Evolutionary conservation across 805 yeast species (phyloP).

Genomic region (Metschnikowia noctiluminum): DNA sequence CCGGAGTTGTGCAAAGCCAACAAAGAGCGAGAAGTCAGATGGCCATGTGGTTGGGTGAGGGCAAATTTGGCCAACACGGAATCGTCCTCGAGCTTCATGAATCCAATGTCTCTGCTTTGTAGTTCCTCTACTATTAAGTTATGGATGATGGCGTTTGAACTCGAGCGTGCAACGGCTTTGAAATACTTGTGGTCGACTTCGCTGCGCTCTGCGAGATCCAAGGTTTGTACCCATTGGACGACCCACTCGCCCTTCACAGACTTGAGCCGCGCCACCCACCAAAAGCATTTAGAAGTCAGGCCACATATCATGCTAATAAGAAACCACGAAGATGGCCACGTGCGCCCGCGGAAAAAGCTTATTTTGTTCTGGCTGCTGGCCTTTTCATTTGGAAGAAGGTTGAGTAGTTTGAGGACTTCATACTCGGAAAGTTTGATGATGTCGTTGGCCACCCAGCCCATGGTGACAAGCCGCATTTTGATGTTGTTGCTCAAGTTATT

Average conservation of each 20-base stretch:
- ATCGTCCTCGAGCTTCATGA: conserved; percentile 18
- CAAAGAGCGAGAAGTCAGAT: conserved; percentile 7
- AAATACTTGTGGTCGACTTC: conserved; percentile 33
- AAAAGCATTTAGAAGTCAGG: conserved; percentile 34
- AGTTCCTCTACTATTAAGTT: conserved; percentile 54
- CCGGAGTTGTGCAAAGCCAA: conserved; percentile 22
- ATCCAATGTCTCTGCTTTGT: conserved; percentile 35
- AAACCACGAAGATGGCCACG: conserved; percentile 60
- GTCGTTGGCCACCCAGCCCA: conserved; percentile 66
- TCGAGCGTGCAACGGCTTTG: conserved; percentile 36
- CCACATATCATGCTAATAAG: conserved; percentile 40
- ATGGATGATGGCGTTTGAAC: conserved; percentile 48
- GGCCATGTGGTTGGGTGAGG: conserved; percentile 2
- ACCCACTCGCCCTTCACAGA: conserved; percentile 53
- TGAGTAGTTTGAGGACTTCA: conserved; percentile 44
- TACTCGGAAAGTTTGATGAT: conserved; percentile 47
- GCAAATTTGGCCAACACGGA: neutral
- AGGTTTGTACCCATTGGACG: conserved; percentile 46
- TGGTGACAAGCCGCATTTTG: conserved; percentile 53
- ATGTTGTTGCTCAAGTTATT: conserved; percentile 50
- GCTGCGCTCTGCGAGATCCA: conserved; percentile 17
- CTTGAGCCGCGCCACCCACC: conserved; percentile 54
- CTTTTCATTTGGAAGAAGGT: conserved; percentile 26
- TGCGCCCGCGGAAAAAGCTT: conserved; percentile 45
- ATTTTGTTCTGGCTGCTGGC: conserved; percentile 18